These are phyloP conservation scores for Mortierella sp. DNA, from an alignment of 371 early-diverging fungal species.

Conservation along the genomic window DNA sequence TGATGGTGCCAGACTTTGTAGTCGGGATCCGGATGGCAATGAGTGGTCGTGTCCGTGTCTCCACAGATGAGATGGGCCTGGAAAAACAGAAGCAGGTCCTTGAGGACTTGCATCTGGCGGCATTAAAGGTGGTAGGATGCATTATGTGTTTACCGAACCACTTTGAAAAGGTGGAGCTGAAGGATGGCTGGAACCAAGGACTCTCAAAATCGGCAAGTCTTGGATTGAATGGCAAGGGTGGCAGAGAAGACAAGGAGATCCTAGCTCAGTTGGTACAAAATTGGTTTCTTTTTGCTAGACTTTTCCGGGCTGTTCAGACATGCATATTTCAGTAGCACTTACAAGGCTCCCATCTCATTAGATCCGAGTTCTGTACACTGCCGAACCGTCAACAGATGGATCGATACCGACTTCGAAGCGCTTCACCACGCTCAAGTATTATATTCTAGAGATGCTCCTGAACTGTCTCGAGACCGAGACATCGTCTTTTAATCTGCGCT, in stretches of 20 bases:
- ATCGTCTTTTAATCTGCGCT: slow-evolving; percentile 74
- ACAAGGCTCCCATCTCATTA: too few species aligned
- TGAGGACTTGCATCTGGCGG: slow-evolving; percentile 75
- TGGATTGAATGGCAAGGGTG: slow-evolving; percentile 39
- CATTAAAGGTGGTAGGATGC: slow-evolving; percentile 72
- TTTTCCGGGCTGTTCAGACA: background rate
- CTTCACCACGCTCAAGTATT: slow-evolving; percentile 71
- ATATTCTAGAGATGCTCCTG: slow-evolving; percentile 75
- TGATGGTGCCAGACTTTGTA: slow-evolving; percentile 80
- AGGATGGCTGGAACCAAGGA: slow-evolving; percentile 64
- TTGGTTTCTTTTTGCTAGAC: background rate
- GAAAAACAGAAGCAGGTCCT: slow-evolving; percentile 59
- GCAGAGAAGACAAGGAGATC: slow-evolving; percentile 66
- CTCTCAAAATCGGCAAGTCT: slow-evolving; percentile 60
- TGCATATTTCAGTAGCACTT: too few species aligned
- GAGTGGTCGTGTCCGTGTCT: slow-evolving; percentile 61
- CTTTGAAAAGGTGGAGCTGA: slow-evolving; percentile 71
- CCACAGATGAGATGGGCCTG: slow-evolving; percentile 34
- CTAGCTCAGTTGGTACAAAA: slow-evolving; percentile 62
- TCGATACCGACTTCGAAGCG: slow-evolving; percentile 50
- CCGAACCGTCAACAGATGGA: slow-evolving; percentile 53
- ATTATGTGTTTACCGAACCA: slow-evolving; percentile 81
- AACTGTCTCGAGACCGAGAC: slow-evolving; percentile 76
- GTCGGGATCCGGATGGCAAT: slow-evolving; percentile 74
- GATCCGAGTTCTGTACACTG: slow-evolving; percentile 70